Conservation (phyloP, 23 red algal genomes). For the Pyropia yezoensis region DNA sequence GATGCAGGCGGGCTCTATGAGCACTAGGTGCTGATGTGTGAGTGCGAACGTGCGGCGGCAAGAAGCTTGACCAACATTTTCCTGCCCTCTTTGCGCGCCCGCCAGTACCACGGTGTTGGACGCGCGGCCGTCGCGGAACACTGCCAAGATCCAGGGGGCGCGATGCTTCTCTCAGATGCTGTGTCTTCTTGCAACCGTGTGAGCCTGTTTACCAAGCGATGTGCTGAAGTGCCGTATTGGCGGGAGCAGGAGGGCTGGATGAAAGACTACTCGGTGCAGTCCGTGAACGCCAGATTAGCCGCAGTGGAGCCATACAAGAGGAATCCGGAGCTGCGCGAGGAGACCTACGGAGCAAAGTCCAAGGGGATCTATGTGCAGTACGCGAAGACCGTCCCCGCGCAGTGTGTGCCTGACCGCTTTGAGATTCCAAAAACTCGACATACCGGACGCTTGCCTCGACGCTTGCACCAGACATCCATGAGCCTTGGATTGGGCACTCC, state of each 20-base stretch:
- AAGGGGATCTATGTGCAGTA: too few relatives aligned
- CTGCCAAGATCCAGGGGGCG: background rate
- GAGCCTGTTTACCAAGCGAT: background rate
- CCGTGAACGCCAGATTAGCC: background rate
- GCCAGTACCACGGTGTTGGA: background rate
- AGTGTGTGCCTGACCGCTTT: too few relatives aligned
- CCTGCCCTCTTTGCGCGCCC: background rate
- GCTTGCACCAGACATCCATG: too few relatives aligned
- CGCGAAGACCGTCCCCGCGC: too few relatives aligned
- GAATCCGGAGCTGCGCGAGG: too few relatives aligned
- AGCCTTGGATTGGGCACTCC: too few relatives aligned
- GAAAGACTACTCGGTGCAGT: background rate
- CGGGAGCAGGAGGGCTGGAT: background rate
- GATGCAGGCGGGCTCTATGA: background rate
- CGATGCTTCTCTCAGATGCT: background rate
- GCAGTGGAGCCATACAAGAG: background rate
- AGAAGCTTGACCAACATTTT: background rate
- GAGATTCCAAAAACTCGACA: too few relatives aligned
- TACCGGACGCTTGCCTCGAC: too few relatives aligned
- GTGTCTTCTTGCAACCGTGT: background rate
- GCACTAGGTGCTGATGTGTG: background rate
- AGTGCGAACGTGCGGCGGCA: background rate
- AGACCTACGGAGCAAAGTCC: too few relatives aligned
- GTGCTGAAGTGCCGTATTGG: background rate
- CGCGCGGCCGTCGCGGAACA: background rate